Base-by-base conservation (phyloP, 192 early-diverging fungal genomes). In the Podila clonocystis region DNA sequence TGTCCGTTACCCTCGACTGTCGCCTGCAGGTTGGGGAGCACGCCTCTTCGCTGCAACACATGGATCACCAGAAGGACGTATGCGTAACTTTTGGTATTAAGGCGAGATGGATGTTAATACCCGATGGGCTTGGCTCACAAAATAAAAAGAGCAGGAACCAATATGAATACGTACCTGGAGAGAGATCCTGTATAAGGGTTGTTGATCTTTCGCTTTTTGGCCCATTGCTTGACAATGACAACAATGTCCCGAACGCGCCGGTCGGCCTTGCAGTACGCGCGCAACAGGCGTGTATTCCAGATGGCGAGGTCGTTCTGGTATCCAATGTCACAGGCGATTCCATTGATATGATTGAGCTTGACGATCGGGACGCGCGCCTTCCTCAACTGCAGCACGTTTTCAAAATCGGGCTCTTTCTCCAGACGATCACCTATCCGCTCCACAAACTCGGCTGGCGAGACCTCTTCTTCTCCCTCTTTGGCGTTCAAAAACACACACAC, bases 11-110 rank as follows among this genome's bases (percentile, higher is more conserved):
- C 70, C 49, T 59, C 33, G 12, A 79, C 76, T 11, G 71, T 79
- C 52, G 76, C 24, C 48, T 85, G 84, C 12, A 85, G 61, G 48
- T 85, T 85, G 3, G 83, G 83, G 24, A 84, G 36, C 15, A 85
- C 71, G 17, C 73, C 74, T 19, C 59, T 55, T 22, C 63, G n/a
- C 31, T 78, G 74, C 22, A 85, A 62, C 31, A 77, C 65, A 49
- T 77, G 70, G 13, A 85, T 67, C 24, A 66, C 76, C 62, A 83
- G 20, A 4, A 86, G 45, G 6, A 80, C 76, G 30, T 84, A 86
- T 3, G 82, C 73, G 33, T 83, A 86, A n/a, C 76, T 80, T 41
- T 31, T 50, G 62, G 5, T 22, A 24, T 65, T 55, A 30, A 3
- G 3, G 30, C 6, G 34, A 61, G 19, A 61, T 2, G 20, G 9